A percentile compares a stretch with the other conserved stretches of the same genome.
These are phyloP conservation scores for Geranium brycei DNA, from an alignment of 345 rosid genomes.

Conservation along the genomic window DNA sequence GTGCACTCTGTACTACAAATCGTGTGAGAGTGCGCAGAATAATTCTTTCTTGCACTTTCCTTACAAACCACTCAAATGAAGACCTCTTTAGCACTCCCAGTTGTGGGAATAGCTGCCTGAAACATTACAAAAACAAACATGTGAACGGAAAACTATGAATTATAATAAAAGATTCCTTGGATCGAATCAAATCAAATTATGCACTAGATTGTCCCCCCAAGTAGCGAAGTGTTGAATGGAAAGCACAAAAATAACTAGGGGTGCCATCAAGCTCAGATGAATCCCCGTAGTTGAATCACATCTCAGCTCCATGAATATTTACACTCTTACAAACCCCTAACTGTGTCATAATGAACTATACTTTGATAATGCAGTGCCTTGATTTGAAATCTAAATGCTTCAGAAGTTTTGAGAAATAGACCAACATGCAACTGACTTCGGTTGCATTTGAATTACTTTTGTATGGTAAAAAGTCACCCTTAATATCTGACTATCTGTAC, in stretches of 20 bases:
- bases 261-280: too few species aligned
- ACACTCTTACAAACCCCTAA: too few species aligned
- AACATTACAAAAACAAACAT: conserved; percentile 9
- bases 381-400: too few species aligned
- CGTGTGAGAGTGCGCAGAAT: conserved; percentile 49
- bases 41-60: conserved; percentile 60
- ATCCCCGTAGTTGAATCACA: too few species aligned
- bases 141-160: conserved; percentile 3
- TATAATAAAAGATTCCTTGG: neutral
- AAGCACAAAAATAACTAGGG: neutral
- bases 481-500: too few species aligned
- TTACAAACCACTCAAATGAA: conserved; percentile 52
- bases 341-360: too few species aligned
- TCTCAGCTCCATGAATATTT: neutral
- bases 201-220: neutral
- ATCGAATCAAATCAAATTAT: conserved; percentile 1
- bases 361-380: too few species aligned
- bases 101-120: conserved; percentile 40
- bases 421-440: too few species aligned
- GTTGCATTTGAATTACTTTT: too few species aligned
- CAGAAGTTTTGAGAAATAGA: too few species aligned
- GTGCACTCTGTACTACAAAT: conserved; percentile 34
- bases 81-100: conserved; percentile 31
- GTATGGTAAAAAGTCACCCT: too few species aligned
- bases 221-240: neutral